Conservation (phyloP, 139 green algal genomes). For the Chlamydomonas sphaeroides region DNA sequence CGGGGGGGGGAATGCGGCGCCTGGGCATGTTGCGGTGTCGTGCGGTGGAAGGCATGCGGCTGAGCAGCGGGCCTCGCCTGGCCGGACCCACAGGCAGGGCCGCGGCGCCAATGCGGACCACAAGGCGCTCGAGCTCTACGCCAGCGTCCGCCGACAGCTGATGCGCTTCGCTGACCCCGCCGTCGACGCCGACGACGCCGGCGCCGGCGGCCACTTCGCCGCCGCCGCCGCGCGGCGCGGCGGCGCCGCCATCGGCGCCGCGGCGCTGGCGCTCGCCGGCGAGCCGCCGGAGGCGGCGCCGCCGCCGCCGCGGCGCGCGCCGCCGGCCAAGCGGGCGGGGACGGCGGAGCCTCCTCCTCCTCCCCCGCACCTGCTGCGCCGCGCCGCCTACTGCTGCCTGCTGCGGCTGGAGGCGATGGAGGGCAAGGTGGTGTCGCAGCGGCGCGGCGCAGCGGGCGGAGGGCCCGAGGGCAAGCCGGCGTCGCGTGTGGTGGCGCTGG, state of each 20-base stretch:
- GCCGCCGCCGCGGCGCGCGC: neutral
- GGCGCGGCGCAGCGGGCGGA: conserved; percentile 2
- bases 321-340: too few relatives aligned
- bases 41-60: too few relatives aligned
- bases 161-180: conserved; percentile 9
- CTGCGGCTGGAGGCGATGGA: conserved; percentile 34
- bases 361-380: conserved; percentile 16
- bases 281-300: neutral
- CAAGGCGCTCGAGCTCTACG: conserved; percentile 38
- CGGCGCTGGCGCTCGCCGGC: neutral
- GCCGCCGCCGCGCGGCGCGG: neutral
- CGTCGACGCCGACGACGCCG: neutral
- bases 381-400: conserved; percentile 26
- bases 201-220: neutral
- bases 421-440: conserved; percentile 1
- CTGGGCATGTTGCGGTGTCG: too few relatives aligned
- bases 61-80: too few relatives aligned
- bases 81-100: conserved; percentile 28
- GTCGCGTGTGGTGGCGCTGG: conserved; percentile 5
- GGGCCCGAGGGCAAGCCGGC: conserved; percentile 19
- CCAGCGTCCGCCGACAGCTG: conserved; percentile 4
- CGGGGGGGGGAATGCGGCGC: too few relatives aligned
- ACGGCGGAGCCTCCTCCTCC: too few relatives aligned
- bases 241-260: neutral
- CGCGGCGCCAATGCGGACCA: conserved; percentile 13